Evolutionary conservation across 139 green algal genomes (phyloP), one percentile per base, ranked within the genome.

Genomic region (Marvania coccoides): DNA sequence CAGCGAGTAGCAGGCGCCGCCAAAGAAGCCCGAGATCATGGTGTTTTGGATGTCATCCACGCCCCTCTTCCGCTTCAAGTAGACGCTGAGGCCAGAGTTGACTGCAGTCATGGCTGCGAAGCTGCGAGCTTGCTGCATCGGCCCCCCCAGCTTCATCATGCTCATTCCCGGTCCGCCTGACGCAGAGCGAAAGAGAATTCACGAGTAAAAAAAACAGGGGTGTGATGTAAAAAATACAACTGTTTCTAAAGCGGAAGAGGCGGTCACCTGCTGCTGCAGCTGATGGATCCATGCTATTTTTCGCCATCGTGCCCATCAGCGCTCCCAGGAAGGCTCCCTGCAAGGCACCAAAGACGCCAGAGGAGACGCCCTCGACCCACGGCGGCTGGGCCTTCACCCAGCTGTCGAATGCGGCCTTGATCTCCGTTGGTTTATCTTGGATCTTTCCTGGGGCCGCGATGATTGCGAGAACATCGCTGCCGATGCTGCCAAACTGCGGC

Each of bases 81-180:
- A 82, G 24, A 75, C 28, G 3, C 58, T 73, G 26, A 95, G 60
- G 26, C 83, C 90, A 29, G 86, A 77, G 59, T 97, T 95, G 1
- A 95, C 82, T 29, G 91, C 91, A 14, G 88, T 97, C 57, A 97
- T 87, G n/a, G 96, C 88, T 5, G 83, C 91, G 73, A 97, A 90
- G 60, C 97, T 97, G n/a, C 85, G 72, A 3, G 91, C 91, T 56
- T 94, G 83, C 4, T 66, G 77, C 76, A 81, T 74, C 0, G 89
- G 88, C 2, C 86, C 83, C 1, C 78, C 87, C 36, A 76, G 70
- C 59, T 89, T 75, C 64, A 91, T 71, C 23, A 71, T 72, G 35
- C 68, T 26, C 26, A 13, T 58, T 29, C 42, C 42, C 19, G 42
- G 42, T 28, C 19, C 19, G 42, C 42, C 42, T 51, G 42, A 19